These are phyloP conservation scores for Dipodascus geniculatus DNA, from an alignment of 805 yeast species.

Conservation along the genomic window DNA sequence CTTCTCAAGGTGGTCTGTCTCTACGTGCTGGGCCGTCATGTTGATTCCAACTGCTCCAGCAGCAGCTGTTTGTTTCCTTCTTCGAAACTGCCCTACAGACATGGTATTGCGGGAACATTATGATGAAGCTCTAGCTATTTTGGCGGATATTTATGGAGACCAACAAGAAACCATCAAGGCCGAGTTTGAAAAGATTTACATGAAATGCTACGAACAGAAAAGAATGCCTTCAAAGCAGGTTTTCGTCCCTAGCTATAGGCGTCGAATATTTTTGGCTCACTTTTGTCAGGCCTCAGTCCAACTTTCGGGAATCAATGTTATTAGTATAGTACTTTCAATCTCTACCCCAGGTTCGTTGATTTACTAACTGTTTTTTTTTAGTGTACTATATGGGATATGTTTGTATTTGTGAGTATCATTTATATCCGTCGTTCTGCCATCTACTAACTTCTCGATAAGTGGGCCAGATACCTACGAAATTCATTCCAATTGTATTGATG, in stretches of 20 bases:
- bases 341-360: neutral
- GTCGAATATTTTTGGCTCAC: neutral
- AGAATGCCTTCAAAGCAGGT: neutral
- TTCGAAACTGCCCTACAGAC: neutral
- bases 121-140: neutral
- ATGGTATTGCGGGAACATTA: neutral
- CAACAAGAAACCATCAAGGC: neutral
- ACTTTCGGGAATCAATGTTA: neutral
- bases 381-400: conserved; percentile 1
- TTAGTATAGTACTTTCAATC: neutral
- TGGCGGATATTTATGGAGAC: neutral
- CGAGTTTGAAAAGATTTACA: neutral
- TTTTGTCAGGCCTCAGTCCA: neutral
- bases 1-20: neutral
- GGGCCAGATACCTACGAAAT: neutral
- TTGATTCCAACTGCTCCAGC: neutral
- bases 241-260: neutral
- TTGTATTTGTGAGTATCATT: neutral
- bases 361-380: neutral
- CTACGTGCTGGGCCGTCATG: neutral
- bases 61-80: neutral
- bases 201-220: neutral
- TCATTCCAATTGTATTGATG: neutral
- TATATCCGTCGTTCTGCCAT: neutral
- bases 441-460: neutral